A percentile compares a stretch with the other conserved stretches of the same genome.
phyloP scores from a whole-genome alignment of 306 rosid genomes.

The Vachellia pachyceras region DNA sequence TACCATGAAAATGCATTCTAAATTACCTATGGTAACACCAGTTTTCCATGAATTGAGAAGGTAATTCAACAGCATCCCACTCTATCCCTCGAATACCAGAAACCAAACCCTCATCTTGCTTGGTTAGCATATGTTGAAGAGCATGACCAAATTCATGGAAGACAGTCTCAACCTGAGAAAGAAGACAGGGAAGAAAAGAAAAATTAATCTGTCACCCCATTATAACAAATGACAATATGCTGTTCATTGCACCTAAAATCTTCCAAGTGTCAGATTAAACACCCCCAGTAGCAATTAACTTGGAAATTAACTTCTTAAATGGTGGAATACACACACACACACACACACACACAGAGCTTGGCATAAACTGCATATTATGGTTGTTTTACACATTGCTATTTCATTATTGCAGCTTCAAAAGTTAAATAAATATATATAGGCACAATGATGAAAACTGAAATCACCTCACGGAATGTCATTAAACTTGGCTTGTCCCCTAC shows the following conservation, averaged over 20 bases:
- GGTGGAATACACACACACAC: neutral
- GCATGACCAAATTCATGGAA: slow-evolving; percentile 99
- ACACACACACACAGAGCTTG: neutral
- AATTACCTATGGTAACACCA: slow-evolving; percentile 99
- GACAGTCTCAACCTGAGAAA: slow-evolving; percentile 89
- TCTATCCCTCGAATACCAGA: slow-evolving; percentile 97
- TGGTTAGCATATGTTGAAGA: slow-evolving; percentile 98
- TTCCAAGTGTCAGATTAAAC: neutral
- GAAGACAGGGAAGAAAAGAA: slow-evolving; percentile 4
- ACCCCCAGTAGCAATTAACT: slow-evolving; percentile 7
- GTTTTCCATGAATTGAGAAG: slow-evolving; percentile 99
- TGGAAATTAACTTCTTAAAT: neutral
- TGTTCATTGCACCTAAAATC: neutral
- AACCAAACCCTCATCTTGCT: slow-evolving; percentile 94
- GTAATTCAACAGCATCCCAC: slow-evolving; percentile 99
- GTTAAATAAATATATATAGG: slow-evolving; percentile 19
- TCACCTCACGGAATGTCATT: slow-evolving; percentile 97
- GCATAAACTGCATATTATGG: neutral
- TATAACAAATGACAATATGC: neutral
- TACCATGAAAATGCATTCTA: slow-evolving; percentile 21
- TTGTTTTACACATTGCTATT: neutral
- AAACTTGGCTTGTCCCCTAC: slow-evolving; percentile 92
- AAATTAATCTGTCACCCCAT: slow-evolving; percentile 12
- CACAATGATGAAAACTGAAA: slow-evolving; percentile 23
- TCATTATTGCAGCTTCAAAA: neutral